Conservation (phyloP, 805 yeast species). For the Metschnikowia lochheadii region DNA sequence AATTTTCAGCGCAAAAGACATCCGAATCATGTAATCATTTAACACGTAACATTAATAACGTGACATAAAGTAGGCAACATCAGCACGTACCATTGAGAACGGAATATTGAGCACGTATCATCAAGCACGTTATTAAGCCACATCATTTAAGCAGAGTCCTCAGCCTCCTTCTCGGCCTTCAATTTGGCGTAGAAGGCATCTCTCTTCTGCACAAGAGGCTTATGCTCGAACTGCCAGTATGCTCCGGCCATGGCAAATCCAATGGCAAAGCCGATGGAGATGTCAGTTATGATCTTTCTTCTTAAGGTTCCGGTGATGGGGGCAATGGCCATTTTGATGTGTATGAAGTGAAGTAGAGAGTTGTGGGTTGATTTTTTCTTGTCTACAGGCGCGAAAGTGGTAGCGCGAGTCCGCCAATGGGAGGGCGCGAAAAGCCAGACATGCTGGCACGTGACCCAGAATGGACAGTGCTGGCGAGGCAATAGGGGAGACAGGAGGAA, state of each 20-base stretch:
- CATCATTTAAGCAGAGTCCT: constrained; percentile 34
- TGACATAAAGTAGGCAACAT: too few relatives aligned
- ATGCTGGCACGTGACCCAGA: neutral
- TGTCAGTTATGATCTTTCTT: constrained; percentile 76
- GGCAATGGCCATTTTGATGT: constrained; percentile 62
- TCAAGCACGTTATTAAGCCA: too few relatives aligned
- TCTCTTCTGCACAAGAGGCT: constrained; percentile 64
- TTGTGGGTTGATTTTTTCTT: constrained; percentile 1
- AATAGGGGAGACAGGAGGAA: too few relatives aligned
- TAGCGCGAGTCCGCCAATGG: constrained; percentile 10
- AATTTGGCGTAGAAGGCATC: constrained; percentile 79
- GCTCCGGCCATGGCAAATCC: constrained; percentile 60
- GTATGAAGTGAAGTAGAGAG: neutral
- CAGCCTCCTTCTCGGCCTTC: constrained; percentile 68
- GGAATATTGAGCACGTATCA: too few relatives aligned
- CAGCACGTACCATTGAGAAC: too few relatives aligned
- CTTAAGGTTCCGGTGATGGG: constrained; percentile 82
- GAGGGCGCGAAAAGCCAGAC: constrained; percentile 8
- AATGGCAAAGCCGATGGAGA: constrained; percentile 59
- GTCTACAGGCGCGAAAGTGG: constrained; percentile 8
- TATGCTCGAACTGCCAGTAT: constrained; percentile 88
- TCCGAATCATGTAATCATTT: too few relatives aligned
- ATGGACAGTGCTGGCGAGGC: neutral
- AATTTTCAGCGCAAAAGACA: too few relatives aligned
- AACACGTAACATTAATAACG: too few relatives aligned